Percentiles rank a stretch among this genome's conserved stretches.
Conservation (phyloP, 345 rosid species). For the Populus alba region DNA sequence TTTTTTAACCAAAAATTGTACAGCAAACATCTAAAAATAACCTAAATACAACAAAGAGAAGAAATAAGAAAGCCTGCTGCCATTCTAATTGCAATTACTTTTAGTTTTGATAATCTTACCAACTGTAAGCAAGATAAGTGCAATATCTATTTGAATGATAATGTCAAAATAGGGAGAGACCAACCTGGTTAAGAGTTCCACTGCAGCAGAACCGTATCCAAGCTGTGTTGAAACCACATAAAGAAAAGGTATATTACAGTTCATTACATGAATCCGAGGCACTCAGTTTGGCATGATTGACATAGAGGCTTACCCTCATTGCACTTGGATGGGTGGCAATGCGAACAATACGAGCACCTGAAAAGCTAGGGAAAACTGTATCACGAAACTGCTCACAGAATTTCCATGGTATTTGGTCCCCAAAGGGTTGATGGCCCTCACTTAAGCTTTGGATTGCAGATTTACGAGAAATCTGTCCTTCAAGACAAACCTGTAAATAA, state of each 20-base stretch:
- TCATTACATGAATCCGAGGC: slow-evolving; percentile 13
- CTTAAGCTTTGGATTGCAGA: slow-evolving; percentile 73
- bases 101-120: not conserved
- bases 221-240: slow-evolving; percentile 40
- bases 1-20: not conserved
- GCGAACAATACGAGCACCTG: slow-evolving; percentile 97
- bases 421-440: slow-evolving; percentile 82
- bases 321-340: slow-evolving; percentile 98
- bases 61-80: not conserved
- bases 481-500: slow-evolving; percentile 63
- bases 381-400: slow-evolving; percentile 87
- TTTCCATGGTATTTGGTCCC: slow-evolving; percentile 99
- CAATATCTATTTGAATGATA: not conserved
- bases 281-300: not conserved
- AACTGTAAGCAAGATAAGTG: not conserved
- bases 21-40: not conserved
- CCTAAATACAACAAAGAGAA: not conserved
- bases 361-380: slow-evolving; percentile 75
- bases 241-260: slow-evolving; percentile 16
- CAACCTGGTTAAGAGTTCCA: slow-evolving; percentile 83
- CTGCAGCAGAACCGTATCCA: slow-evolving; percentile 96
- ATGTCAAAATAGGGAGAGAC: slow-evolving; percentile 9
- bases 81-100: not conserved
- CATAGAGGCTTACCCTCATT: slow-evolving; percentile 59
- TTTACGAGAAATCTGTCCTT: slow-evolving; percentile 85